Conservation (phyloP, 768 basidiomycete species). For the Arthromyces matolae region DNA sequence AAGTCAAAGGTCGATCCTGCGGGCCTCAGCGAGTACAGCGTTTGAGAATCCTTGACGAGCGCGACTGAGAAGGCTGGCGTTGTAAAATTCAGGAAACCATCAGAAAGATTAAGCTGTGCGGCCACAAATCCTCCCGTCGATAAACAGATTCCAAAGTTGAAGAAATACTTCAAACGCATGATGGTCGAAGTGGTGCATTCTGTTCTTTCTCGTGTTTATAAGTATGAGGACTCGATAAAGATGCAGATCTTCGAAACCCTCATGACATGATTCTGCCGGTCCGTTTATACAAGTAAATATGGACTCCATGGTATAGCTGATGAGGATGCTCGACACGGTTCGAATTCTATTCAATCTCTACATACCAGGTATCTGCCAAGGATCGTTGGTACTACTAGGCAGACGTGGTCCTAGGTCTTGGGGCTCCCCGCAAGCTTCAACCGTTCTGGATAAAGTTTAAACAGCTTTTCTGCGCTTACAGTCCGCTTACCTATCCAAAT, state of each 20-base stretch:
- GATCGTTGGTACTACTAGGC: no score
- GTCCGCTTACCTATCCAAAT: no score
- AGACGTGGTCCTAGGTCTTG: no score
- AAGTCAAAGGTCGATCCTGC: constrained; percentile 43
- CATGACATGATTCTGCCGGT: no score
- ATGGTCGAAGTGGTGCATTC: background rate
- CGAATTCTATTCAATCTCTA: no score
- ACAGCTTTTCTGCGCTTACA: no score
- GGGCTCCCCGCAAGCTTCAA: no score
- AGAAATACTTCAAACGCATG: constrained; percentile 3
- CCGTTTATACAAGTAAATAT: no score
- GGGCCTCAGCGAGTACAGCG: constrained; percentile 47
- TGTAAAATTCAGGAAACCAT: constrained; percentile 46
- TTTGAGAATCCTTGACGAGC: constrained; percentile 55
- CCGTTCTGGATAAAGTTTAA: no score
- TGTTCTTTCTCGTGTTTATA: constrained; percentile 2
- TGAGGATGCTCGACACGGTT: no score
- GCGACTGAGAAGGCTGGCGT: constrained; percentile 42
- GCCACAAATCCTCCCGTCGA: constrained; percentile 8
- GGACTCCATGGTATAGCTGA: no score
- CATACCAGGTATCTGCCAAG: no score
- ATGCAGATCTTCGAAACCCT: background rate
- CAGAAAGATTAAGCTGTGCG: constrained; percentile 38
- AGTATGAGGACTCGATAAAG: background rate
- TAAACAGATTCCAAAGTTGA: constrained; percentile 5